Evolutionary conservation across 306 rosid genomes (phyloP), one percentile per base, ranked within the genome.

Genomic region (Corylus heterophylla): DNA sequence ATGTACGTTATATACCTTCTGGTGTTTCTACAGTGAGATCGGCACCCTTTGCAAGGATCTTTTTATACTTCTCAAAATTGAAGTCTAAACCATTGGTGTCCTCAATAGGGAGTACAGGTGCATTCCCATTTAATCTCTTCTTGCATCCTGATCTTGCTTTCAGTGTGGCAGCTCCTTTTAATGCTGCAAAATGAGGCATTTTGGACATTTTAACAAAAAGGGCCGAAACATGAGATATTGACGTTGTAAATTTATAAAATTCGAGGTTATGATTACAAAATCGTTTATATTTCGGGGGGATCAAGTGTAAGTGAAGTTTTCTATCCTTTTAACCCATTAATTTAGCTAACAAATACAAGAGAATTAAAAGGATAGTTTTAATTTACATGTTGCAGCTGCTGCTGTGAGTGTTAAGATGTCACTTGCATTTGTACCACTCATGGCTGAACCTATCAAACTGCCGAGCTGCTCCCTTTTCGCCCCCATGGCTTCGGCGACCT

Each of bases 401-500:
- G 98, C 96, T 22, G 99, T 90, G 77, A 95, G 98, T 29, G 98
- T 93, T 35, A 93, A 82, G 78, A 95, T 88, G 31, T 95, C 98
- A 76, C 74, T 88, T 66, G 97, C 87, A 79, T 48, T 86, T 17
- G 95, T 83, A 66, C 89, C 88, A 52, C 61, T 83, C 81, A 91
- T 89, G 85, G 99, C 98, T 1, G 99, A 93, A 22, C 88, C 86
- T 37, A 95, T 89, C 2, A 85, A 87, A 69, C 73, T 84, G 82
- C 85, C 54, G 66, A 91, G 89, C 35, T 89, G 92, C 39, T 88
- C 93, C 82, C 89, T 89, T 81, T 88, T 91, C 63, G 97, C 98
- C 5, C 99, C 99, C 92, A 91, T 89, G 22, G 99, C 97, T 86
- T 93, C 94, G 18, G 99, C 98, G 31, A 95, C 90, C 83, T 93